Evolutionary conservation across 306 rosid species (phyloP).

Genomic region (Acacia melanoxylon): DNA sequence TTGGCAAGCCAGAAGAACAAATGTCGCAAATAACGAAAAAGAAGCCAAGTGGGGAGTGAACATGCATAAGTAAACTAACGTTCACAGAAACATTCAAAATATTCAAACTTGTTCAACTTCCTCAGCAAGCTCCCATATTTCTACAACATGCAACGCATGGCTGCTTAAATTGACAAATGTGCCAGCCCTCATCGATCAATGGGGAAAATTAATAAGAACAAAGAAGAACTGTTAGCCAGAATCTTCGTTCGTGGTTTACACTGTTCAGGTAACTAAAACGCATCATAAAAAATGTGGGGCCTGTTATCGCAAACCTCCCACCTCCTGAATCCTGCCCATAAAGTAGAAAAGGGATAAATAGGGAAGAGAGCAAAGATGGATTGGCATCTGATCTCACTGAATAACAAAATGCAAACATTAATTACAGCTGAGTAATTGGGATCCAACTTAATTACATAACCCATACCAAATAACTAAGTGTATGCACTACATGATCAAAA

Average conservation of each 20-base stretch:
- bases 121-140: not conserved
- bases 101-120: not conserved
- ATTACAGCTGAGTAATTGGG: conserved; percentile 7
- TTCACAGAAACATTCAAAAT: not conserved
- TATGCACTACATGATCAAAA: conserved; percentile 3
- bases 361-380: not conserved
- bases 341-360: not conserved
- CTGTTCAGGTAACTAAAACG: not conserved
- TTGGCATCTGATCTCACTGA: conserved; percentile 23
- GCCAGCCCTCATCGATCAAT: conserved; percentile 3
- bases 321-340: not conserved
- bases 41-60: not conserved
- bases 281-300: not conserved
- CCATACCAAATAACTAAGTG: conserved; percentile 5
- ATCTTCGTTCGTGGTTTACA: not conserved
- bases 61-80: not conserved
- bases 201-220: not conserved
- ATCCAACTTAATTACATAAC: not conserved
- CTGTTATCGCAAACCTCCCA: not conserved
- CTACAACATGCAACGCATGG: not conserved
- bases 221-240: not conserved
- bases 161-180: not conserved
- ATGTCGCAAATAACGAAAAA: not conserved
- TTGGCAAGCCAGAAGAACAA: not conserved
- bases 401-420: conserved; percentile 14